Percentiles rank a stretch among this genome's conserved stretches.
Conservation (phyloP, 2,329 filamentous ascomycete species). For the Ceratocystis alfenasii region DNA sequence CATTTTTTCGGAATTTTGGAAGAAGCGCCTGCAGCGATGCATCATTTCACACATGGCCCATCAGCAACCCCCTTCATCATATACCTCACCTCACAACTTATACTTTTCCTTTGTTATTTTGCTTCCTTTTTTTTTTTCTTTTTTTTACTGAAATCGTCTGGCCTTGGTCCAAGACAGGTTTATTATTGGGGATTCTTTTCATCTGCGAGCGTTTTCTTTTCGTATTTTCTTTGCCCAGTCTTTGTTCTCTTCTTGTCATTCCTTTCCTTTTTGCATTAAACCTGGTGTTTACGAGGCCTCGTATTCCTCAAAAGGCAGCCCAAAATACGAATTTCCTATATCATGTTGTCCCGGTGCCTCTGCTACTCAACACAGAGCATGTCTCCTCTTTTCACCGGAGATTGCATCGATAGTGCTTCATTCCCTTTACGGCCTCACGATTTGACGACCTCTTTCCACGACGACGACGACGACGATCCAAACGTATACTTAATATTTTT, state of each 20-base stretch:
- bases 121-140: not conserved
- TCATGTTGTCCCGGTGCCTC: not conserved
- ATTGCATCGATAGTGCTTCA: constrained; percentile 7
- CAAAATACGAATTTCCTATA: not conserved
- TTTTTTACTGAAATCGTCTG: constrained; percentile 11
- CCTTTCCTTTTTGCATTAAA: constrained; percentile 6
- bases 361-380: not conserved
- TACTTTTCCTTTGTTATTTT: constrained; percentile 10
- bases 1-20: constrained; percentile 15
- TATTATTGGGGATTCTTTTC: not conserved
- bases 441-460: constrained; percentile 4
- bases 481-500: constrained; percentile 8
- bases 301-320: not conserved
- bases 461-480: not conserved
- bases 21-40: constrained; percentile 23
- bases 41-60: constrained; percentile 15
- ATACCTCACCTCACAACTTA: constrained; percentile 17
- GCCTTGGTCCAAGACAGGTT: constrained; percentile 13
- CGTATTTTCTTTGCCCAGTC: constrained; percentile 13
- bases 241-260: constrained; percentile 3
- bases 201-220: constrained; percentile 10
- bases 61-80: constrained; percentile 16
- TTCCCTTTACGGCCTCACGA: constrained; percentile 7
- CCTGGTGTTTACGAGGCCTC: constrained; percentile 7
- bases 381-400: not conserved